Evolutionary conservation across 179 eudicot species (phyloP).

Genomic region (Spinacia oleracea): DNA sequence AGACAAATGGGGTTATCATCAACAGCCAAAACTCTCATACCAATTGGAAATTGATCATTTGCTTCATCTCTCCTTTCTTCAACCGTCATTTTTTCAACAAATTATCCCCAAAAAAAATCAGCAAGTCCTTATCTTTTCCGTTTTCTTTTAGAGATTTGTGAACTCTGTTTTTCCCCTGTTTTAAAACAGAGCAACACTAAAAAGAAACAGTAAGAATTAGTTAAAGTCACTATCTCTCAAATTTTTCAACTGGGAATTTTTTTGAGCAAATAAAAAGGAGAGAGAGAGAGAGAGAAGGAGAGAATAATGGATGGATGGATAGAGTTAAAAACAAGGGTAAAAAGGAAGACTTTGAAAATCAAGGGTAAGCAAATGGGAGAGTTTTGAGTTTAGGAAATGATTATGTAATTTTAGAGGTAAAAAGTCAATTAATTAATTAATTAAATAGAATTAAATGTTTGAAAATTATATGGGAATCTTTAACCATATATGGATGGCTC

Average conservation of each 20-base stretch:
- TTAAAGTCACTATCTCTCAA: conserved; percentile 28
- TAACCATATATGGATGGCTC: conserved; percentile 27
- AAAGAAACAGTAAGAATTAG: conserved; percentile 26
- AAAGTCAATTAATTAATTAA: background rate
- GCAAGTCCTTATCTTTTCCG: conserved; percentile 16
- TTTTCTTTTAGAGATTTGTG: background rate
- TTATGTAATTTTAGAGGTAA: too few relatives aligned
- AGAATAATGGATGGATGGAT: conserved; percentile 7
- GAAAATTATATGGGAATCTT: conserved; percentile 29
- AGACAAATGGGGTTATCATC: conserved; percentile 87
- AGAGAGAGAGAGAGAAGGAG: conserved; percentile 1
- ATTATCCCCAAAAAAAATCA: background rate
- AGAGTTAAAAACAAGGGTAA: conserved; percentile 11
- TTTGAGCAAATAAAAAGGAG: background rate
- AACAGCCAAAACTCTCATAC: conserved; percentile 94
- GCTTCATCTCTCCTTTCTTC: conserved; percentile 35
- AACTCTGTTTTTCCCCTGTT: conserved; percentile 33
- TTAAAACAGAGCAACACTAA: conserved; percentile 21
- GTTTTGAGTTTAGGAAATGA: background rate
- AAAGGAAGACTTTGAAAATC: conserved; percentile 15
- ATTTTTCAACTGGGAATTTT: conserved; percentile 14
- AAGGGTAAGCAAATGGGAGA: background rate
- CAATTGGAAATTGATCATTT: conserved; percentile 71
- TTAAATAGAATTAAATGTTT: conserved; percentile 5
- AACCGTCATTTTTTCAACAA: conserved; percentile 43